Conservation (phyloP, 129 eudicot genomes). For the Erigeron canadensis region DNA sequence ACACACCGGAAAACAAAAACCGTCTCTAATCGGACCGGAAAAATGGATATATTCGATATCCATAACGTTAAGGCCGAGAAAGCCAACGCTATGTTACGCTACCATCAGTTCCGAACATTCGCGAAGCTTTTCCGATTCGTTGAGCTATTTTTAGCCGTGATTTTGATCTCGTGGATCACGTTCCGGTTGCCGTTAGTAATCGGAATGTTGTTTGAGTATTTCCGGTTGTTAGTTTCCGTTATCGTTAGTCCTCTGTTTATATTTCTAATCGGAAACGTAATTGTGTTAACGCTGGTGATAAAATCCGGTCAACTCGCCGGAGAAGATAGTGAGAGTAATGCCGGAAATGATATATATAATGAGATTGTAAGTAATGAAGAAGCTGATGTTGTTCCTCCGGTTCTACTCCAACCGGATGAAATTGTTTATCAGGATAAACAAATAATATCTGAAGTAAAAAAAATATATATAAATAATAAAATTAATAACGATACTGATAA, state of each 20-base stretch:
- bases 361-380: conserved; percentile 28
- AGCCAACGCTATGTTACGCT: conserved; percentile 37
- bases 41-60: conserved; percentile 47
- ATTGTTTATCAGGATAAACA: conserved; percentile 59
- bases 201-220: conserved; percentile 49
- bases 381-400: conserved; percentile 23
- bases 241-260: conserved; percentile 63
- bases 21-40: background rate
- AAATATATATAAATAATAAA: no score
- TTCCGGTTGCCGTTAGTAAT: conserved; percentile 65
- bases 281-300: conserved; percentile 62
- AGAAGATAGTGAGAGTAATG: conserved; percentile 21
- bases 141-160: conserved; percentile 41
- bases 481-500: background rate
- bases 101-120: conserved; percentile 37
- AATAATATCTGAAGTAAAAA: conserved; percentile 40
- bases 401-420: conserved; percentile 26
- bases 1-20: conserved; percentile 20
- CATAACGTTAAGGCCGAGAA: conserved; percentile 46
- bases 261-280: conserved; percentile 66
- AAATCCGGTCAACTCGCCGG: conserved; percentile 61
- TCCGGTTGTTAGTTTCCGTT: conserved; percentile 45
- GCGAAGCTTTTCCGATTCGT: conserved; percentile 53
- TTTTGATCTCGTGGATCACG: conserved; percentile 59
- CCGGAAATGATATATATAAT: conserved; percentile 36